Percentiles rank a stretch among this genome's conserved stretches.
These are phyloP conservation scores for Plasmodium fragile DNA, from an alignment of 169 alveolate species.

Conservation along the genomic window DNA sequence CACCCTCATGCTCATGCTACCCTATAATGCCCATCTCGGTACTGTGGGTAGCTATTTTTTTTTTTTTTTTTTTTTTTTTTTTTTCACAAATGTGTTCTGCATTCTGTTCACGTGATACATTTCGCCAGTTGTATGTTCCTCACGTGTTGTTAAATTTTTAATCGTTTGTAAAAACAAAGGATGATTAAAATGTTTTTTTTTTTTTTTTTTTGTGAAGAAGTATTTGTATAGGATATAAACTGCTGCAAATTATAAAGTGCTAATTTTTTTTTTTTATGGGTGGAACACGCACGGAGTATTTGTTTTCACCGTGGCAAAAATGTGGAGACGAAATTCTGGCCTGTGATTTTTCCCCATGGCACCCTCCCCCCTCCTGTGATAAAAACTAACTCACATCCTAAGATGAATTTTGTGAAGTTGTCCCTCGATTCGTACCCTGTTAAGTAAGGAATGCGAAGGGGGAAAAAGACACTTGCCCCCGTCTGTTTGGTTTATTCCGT, in stretches of 20 bases:
- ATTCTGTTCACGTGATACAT: background rate
- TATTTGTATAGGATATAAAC: background rate
- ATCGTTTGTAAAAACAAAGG: background rate
- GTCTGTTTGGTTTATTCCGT: background rate
- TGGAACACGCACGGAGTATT: background rate
- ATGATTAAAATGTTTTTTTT: background rate
- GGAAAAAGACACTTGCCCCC: background rate
- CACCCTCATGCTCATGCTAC: background rate
- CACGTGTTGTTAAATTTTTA: background rate
- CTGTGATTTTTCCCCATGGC: background rate
- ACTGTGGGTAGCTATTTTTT: background rate
- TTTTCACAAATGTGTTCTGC: background rate
- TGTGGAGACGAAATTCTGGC: background rate
- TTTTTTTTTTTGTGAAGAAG: background rate
- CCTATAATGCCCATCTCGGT: background rate
- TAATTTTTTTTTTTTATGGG: background rate
- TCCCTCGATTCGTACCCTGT: slow-evolving; percentile 41
- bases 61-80: no score
- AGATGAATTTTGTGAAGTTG: slow-evolving; percentile 45
- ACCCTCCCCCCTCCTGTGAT: background rate
- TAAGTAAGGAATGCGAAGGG: slow-evolving; percentile 18
- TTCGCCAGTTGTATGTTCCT: background rate
- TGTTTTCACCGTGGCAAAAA: background rate
- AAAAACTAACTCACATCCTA: background rate
- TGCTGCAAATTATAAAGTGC: background rate